Conservation (phyloP, 306 rosid species). For the Cicer cuneatum region DNA sequence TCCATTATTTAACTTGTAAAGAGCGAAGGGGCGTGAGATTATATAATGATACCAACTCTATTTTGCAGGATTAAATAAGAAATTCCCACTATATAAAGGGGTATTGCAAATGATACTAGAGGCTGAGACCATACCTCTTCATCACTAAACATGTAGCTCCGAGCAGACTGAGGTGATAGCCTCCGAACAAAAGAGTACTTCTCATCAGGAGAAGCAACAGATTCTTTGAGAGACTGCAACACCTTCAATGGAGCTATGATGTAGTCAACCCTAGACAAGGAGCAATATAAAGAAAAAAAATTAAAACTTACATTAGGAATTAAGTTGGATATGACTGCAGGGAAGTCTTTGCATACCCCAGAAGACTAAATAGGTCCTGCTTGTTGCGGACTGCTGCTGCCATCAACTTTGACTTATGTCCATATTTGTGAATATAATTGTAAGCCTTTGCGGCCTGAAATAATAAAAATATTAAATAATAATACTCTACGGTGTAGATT, state of each 20-base stretch:
- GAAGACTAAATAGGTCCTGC: constrained; percentile 91
- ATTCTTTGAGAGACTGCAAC: constrained; percentile 93
- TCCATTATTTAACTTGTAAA: background rate
- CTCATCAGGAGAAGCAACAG: constrained; percentile 73
- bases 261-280: constrained; percentile 79
- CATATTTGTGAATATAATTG: constrained; percentile 92
- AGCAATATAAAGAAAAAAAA: constrained; percentile 33
- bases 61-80: constrained; percentile 20
- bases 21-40: constrained; percentile 22
- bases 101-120: constrained; percentile 25
- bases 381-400: constrained; percentile 99
- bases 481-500: constrained; percentile 28
- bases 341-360: constrained; percentile 65
- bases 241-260: constrained; percentile 93
- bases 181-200: constrained; percentile 84
- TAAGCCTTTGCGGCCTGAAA: constrained; percentile 87
- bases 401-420: constrained; percentile 93
- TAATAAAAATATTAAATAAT: constrained; percentile 41
- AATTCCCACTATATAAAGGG: constrained; percentile 28
- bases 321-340: constrained; percentile 35
- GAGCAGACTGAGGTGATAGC: constrained; percentile 85
- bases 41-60: background rate
- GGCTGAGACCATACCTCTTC: constrained; percentile 70
- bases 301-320: constrained; percentile 39
- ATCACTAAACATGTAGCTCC: constrained; percentile 63